Percentiles rank a stretch among this genome's conserved stretches.
Conservation (phyloP, 768 basidiomycete species). For the Leccinum rimulosum region DNA sequence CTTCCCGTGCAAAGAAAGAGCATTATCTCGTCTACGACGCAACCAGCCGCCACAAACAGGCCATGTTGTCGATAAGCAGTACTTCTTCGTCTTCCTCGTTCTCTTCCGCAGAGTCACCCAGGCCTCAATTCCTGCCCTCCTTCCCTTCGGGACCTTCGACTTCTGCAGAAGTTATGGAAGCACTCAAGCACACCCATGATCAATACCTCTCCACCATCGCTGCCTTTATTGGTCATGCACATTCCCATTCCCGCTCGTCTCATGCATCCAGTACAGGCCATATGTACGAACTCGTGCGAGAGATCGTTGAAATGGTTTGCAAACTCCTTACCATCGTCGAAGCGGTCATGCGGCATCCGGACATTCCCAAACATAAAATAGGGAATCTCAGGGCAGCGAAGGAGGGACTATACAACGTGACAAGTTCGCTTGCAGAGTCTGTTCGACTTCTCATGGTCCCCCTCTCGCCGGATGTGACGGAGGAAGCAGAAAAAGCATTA, state of each 20-base stretch:
- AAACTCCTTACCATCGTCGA: conserved; percentile 90
- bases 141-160: conserved; percentile 76
- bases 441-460: conserved; percentile 71
- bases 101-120: conserved; percentile 58
- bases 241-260: conserved; percentile 84
- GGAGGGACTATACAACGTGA: conserved; percentile 79
- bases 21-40: conserved; percentile 39
- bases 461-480: conserved; percentile 47
- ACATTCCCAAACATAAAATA: conserved; percentile 61
- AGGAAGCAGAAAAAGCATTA: conserved; percentile 79
- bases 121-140: conserved; percentile 42
- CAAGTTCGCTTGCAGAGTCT: conserved; percentile 82
- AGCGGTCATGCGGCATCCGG: conserved; percentile 75
- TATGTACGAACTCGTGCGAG: conserved; percentile 91
- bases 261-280: conserved; percentile 94
- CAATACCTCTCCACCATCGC: conserved; percentile 91
- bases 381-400: conserved; percentile 68
- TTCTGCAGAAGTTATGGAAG: conserved; percentile 66
- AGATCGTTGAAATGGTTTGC: conserved; percentile 92
- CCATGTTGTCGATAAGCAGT: conserved; percentile 61
- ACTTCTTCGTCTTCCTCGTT: conserved; percentile 67
- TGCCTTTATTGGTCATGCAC: conserved; percentile 96
- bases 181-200: conserved; percentile 83
- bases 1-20: conserved; percentile 35
- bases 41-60: conserved; percentile 42